phyloP scores from a whole-genome alignment of 2,329 filamentous ascomycete genomes.

The Trichocomaceae sp. region DNA sequence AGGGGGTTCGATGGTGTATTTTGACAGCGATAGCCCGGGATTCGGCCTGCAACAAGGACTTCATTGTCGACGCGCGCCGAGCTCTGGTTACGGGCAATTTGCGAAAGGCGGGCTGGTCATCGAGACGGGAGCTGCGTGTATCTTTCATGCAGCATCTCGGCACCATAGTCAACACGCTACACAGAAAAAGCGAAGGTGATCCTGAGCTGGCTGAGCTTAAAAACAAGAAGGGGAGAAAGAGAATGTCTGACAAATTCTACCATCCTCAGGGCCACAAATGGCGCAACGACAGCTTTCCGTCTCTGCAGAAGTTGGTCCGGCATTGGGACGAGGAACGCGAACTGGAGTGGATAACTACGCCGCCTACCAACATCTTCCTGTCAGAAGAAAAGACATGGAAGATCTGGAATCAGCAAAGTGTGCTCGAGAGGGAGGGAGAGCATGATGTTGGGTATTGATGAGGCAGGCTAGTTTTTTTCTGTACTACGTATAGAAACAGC shows the following conservation, averaged over 20 bases:
- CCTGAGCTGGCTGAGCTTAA: constrained; percentile 3
- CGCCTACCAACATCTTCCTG: neutral
- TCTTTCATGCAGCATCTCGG: constrained; percentile 19
- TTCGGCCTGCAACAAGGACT: constrained; percentile 25
- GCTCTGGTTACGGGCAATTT: constrained; percentile 17
- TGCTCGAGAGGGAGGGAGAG: neutral
- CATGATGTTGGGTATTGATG: neutral
- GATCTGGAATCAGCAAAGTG: constrained; percentile 15
- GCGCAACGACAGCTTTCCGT: constrained; percentile 6
- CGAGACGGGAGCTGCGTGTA: neutral
- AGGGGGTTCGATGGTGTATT: constrained; percentile 38
- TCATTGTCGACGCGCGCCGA: constrained; percentile 30
- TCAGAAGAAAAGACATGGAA: constrained; percentile 3
- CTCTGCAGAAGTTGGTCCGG: constrained; percentile 16
- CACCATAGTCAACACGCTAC: constrained; percentile 17
- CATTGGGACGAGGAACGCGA: constrained; percentile 27
- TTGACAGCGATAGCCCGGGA: constrained; percentile 30
- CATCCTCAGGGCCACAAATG: constrained; percentile 10
- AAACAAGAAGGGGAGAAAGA: neutral
- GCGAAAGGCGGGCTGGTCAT: neutral
- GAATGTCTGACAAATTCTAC: constrained; percentile 5
- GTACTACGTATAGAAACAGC: neutral
- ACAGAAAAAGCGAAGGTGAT: constrained; percentile 21
- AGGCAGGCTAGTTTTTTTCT: no score
- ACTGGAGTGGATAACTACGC: constrained; percentile 18